Base-by-base conservation (phyloP, 78 protist genomes). In the Chrysochromulina tobinii region DNA sequence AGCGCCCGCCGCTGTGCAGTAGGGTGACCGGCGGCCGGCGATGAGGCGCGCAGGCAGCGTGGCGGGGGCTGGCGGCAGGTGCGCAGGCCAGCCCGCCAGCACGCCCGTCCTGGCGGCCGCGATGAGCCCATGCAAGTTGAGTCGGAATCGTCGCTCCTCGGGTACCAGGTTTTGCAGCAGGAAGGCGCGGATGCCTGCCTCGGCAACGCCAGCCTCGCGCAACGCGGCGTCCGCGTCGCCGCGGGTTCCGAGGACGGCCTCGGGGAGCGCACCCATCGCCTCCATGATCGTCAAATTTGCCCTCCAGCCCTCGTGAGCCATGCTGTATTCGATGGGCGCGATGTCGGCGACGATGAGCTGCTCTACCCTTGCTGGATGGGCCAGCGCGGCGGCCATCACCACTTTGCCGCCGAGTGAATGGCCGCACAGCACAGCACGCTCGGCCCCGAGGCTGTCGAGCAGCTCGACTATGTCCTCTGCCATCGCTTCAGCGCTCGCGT, bases 381-480 rank as follows among this genome's bases (percentile, higher is more conserved):
- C 2, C 8, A 75, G 84, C 57, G 84, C 84, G 3, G 15, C 3
- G 8, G 20, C n/a, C 84, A 50, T 50, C 14, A 57, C 57, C 38
- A 75, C 84, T 57, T 75, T 75, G 25, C 84, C 84, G n/a, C 84
- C 84, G 18, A 75, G 54, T 2, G 57, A 50, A 25, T 75, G 84
- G 57, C 84, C 84, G 84, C 54, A 27, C 84, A 75, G 53, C n/a
- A 14, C 84, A 3, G n/a, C 2, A 9, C 57, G 53, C 25, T 1
- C 18, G 84, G 50, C 14, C 12, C 17, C 55, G 23, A 5, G 57
- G 12, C 48, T 12, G 57, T 48, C 58, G 25, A 75, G 54, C 1
- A 75, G 57, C 4, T 5, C 21, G 25, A 50, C 20, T 17, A 75
- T 14, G 84, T 75, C 84, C 38, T 3, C 57, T 0, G 57, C 57